Conservation (phyloP, 2,329 filamentous ascomycete species). For the Emericellopsis atlantica region DNA sequence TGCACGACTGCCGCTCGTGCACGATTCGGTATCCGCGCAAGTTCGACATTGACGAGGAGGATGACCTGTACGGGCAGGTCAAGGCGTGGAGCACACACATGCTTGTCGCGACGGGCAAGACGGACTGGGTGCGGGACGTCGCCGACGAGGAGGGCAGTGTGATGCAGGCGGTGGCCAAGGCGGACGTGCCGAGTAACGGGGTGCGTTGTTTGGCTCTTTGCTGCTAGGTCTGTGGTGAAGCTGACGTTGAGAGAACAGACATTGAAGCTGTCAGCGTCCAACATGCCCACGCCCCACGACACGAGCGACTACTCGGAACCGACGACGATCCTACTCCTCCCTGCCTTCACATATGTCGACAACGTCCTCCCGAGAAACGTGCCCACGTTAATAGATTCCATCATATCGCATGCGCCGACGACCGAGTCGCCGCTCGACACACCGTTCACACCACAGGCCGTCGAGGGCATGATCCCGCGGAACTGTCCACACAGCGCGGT, state of each 20-base stretch:
- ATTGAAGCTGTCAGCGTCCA: conserved; percentile 84
- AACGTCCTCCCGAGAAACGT: conserved; percentile 69
- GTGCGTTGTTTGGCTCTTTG: conserved; percentile 30
- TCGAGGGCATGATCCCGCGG: conserved; percentile 13
- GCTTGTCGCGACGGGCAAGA: conserved; percentile 88
- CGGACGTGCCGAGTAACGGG: conserved; percentile 51
- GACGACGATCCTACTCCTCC: conserved; percentile 73
- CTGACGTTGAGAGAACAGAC: conserved; percentile 31
- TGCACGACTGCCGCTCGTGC: conserved; percentile 77
- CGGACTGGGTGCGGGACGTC: conserved; percentile 86
- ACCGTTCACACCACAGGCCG: conserved; percentile 11
- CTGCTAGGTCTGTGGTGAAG: neutral
- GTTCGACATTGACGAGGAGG: conserved; percentile 63
- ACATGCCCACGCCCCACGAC: conserved; percentile 70
- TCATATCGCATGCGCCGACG: conserved; percentile 62
- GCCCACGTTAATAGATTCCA: conserved; percentile 55
- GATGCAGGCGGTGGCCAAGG: conserved; percentile 60
- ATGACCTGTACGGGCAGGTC: conserved; percentile 73
- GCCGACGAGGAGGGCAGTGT: conserved; percentile 76
- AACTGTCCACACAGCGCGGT: conserved; percentile 73
- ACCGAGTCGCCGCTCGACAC: conserved; percentile 50
- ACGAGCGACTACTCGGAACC: conserved; percentile 50
- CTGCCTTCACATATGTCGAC: conserved; percentile 71
- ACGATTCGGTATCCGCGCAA: conserved; percentile 60
- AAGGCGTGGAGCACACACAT: conserved; percentile 84